Base-by-base conservation (phyloP, 768 basidiomycete species). In the Lactifluus hygrophoroides region DNA sequence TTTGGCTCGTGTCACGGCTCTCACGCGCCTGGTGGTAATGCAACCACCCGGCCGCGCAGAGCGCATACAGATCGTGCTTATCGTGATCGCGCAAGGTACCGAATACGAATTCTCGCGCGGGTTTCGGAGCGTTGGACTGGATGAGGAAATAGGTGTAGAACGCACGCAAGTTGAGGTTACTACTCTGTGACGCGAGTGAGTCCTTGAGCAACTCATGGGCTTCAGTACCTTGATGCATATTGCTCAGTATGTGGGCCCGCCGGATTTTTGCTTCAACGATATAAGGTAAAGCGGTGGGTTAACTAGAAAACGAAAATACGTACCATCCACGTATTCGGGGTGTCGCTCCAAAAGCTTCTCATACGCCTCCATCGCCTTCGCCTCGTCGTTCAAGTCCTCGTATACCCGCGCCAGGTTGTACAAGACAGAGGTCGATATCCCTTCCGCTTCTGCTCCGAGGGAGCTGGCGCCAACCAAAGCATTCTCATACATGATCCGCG, bases 251-350 rank as follows among this genome's bases (percentile, higher is more conserved):
- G 17, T 88, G 81, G 0, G 94, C 90, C 62, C 90, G 87, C 25
- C 95, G 86, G 44, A 95, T 82, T 76, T 98, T 98, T 63, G 94
- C 95, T 98, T 66, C 43, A 51, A 44, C 19, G 42, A 42, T 11
- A 30, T 54, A 32, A 34, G 16, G 17, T 44, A 13, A n/a, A 25
- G 40, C 7, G 3, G 38, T 2, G 13, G 5, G 25, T n/a, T n/a
- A 23, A 45, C n/a, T 1, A 45, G 40, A 28, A 51, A 21, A 2
- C 23, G 16, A 19, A 1, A 4, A 10, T 30, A 17, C 87, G 47
- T 64, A 95, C 94, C 95, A 68, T 97, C 95, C 23, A 94, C 81
- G 68, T 95, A 97, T 72, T 98, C 96, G 1, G 94, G 92, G 76
- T 98, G 95, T 53, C 88, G 79, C n/a, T 82, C 74, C 35, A 97